Percentiles rank a stretch among this genome's conserved stretches.
These are phyloP conservation scores for Populus hybrid DNA, from an alignment of 441 rosid genomes.

Conservation along the genomic window DNA sequence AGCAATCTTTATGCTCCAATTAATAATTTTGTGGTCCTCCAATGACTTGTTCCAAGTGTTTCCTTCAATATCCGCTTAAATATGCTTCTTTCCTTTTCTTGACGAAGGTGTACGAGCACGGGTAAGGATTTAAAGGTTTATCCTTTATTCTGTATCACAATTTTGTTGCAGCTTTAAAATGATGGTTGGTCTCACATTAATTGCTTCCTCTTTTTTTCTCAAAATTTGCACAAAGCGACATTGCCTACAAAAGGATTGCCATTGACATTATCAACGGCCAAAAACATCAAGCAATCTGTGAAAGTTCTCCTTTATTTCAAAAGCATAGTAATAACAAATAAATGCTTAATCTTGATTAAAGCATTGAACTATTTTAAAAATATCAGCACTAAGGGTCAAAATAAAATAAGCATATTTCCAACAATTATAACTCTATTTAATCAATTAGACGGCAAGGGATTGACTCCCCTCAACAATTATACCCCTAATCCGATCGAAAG, in stretches of 20 bases:
- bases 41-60: conserved; percentile 16
- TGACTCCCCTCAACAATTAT: no score
- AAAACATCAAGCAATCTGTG: not conserved
- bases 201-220: not conserved
- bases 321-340: no score
- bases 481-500: no score
- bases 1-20: conserved; percentile 33
- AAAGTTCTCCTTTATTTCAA: not conserved
- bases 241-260: not conserved
- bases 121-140: conserved; percentile 2
- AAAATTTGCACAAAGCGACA: not conserved
- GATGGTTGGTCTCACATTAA: not conserved
- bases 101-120: conserved; percentile 10
- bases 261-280: not conserved
- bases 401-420: no score
- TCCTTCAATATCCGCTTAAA: conserved; percentile 18
- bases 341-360: no score
- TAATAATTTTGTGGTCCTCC: conserved; percentile 41
- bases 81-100: conserved; percentile 11
- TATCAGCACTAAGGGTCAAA: no score
- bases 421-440: no score
- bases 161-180: not conserved
- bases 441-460: no score
- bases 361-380: no score
- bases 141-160: not conserved